Conservation (phyloP, 805 yeast species). For the Wickerhamiella cacticola region DNA sequence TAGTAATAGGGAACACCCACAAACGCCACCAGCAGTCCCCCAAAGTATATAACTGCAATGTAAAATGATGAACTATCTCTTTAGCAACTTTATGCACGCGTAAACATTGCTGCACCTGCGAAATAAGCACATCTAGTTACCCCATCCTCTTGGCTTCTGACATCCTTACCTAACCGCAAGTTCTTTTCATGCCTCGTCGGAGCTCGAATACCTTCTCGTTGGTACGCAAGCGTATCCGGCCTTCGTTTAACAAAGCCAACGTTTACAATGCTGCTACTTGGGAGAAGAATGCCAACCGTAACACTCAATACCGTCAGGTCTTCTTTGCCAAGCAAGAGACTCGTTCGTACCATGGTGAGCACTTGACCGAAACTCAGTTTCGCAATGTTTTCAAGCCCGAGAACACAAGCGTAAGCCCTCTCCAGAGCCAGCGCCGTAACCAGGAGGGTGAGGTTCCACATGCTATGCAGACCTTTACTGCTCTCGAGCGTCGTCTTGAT, state of each 20-base stretch:
- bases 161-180: background rate
- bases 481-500: constrained; percentile 78
- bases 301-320: constrained; percentile 77
- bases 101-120: background rate
- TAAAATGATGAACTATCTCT: too few species aligned
- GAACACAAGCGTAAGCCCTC: constrained; percentile 75
- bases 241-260: constrained; percentile 86
- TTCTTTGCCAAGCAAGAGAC: constrained; percentile 87
- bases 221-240: constrained; percentile 41
- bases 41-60: too few species aligned
- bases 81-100: background rate
- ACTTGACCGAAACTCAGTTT: constrained; percentile 73
- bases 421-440: constrained; percentile 40
- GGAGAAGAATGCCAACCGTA: constrained; percentile 35
- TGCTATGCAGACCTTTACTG: constrained; percentile 78
- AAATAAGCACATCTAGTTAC: too few species aligned
- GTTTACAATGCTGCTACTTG: constrained; percentile 72
- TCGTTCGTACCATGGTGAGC: constrained; percentile 92
- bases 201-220: constrained; percentile 28
- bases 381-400: constrained; percentile 54
- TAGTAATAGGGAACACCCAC: too few species aligned
- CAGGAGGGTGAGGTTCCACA: constrained; percentile 58
- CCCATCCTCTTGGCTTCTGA: background rate
- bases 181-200: constrained; percentile 24
- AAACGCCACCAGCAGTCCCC: too few species aligned